Percentiles rank a stretch among this genome's conserved stretches.
Conservation (phyloP, 768 basidiomycete genomes). For the Dendrothele bispora region DNA sequence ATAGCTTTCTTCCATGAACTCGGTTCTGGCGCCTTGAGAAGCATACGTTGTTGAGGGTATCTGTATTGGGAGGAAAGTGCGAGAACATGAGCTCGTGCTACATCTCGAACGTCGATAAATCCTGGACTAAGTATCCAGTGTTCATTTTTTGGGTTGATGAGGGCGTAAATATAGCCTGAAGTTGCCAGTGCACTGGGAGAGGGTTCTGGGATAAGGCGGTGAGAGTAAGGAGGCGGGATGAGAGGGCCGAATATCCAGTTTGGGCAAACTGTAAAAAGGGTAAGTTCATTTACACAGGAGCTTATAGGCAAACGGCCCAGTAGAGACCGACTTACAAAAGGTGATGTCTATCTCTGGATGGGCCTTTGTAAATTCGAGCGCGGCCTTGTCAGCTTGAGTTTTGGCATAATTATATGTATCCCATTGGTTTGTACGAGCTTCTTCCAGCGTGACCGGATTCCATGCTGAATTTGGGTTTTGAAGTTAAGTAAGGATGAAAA, state of each 20-base stretch:
- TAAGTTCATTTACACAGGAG: not conserved
- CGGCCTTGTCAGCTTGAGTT: no score
- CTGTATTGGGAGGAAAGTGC: not conserved
- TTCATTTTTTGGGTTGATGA: not conserved
- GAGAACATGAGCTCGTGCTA: not conserved
- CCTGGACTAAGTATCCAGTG: not conserved
- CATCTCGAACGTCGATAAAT: slow-evolving; percentile 2
- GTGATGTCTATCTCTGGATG: slow-evolving; percentile 19
- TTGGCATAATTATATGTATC: slow-evolving; percentile 4
- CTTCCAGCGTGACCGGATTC: slow-evolving; percentile 9
- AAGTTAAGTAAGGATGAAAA: not conserved
- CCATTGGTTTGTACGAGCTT: slow-evolving; percentile 10
- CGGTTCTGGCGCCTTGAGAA: not conserved
- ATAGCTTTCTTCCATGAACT: not conserved
- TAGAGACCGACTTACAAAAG: slow-evolving; percentile 6
- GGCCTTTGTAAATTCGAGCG: slow-evolving; percentile 11
- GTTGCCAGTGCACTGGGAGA: no score
- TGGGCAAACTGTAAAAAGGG: not conserved
- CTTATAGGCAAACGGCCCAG: no score
- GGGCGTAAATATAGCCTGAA: not conserved
- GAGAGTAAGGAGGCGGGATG: not conserved
- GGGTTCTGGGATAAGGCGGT: not conserved
- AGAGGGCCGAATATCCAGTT: no score
- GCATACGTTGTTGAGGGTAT: not conserved
- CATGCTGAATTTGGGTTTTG: slow-evolving; percentile 12